Evolutionary conservation across 805 yeast species (phyloP), one percentile per base, ranked within the genome.

Genomic region (Candida manassasensis): DNA sequence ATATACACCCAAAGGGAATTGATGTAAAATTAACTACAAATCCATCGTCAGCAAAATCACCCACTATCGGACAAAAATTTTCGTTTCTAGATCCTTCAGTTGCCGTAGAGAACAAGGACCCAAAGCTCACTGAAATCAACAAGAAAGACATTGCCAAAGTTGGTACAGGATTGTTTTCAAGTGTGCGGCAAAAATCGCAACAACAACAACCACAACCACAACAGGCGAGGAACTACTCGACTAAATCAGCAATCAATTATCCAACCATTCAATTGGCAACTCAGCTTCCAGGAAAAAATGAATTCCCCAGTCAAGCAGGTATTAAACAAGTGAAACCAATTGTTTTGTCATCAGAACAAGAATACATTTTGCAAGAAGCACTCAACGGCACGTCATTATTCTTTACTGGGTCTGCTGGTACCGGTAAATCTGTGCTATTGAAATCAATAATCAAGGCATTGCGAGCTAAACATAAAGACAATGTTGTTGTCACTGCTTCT

Each of bases 391-490:
- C 67, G 12, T 85, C 81, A 40, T 61, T 93, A 3, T 93, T 93
- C 53, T 93, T 85, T 55, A 93, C 98, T 0, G 98, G 98, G 34
- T 87, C 97, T 21, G 98, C 98, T 0, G 98, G 98, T 50, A 93
- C 98, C 0, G 98, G 98, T 53, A 93, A 93, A 54, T 90, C 98
- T 1, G 82, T 93, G 3, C 64, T 93, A n/a, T 62, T 93, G 34
- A 71, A 73, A 41, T 68, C 77, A 8, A 65, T 84, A 24, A 83
- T 84, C 36, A 73, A 74, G 47, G 57, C 68, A 0, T 53, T 84
- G 36, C 67, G 61, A 42, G 40, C 44, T 1, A 69, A 67, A 39
- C 69, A 76, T 52, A 68, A 71, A 0, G 43, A 43, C 0, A 76
- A 73, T 2, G 85, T 84, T 3, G 88, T 83, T 0, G 82, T 84